Evolutionary conservation across 495 filamentous ascomycete species (phyloP).

Genomic region (Extremus antarcticus): DNA sequence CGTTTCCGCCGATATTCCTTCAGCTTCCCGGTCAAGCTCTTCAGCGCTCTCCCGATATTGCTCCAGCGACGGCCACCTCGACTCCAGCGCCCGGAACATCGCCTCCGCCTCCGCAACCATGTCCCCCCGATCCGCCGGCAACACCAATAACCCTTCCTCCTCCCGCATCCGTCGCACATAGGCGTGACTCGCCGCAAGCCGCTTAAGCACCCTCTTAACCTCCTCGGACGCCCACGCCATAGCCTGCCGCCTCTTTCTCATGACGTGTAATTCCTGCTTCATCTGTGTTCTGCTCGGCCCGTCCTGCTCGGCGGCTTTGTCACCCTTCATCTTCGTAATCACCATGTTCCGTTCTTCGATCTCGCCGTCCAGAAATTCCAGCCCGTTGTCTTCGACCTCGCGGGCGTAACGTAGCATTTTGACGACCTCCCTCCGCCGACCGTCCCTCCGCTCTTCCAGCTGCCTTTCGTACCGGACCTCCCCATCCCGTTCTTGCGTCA

Average conservation of each 20-base stretch:
- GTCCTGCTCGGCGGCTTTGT: neutral
- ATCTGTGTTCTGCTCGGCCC: constrained; percentile 1
- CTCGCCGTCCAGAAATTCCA: constrained; percentile 29
- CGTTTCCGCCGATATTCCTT: too few relatives aligned
- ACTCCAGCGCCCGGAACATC: neutral
- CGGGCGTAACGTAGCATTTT: neutral
- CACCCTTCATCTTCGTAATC: neutral
- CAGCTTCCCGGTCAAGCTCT: too few relatives aligned
- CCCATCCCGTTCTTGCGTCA: constrained; percentile 34
- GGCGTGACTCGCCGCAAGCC: neutral
- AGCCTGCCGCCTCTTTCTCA: neutral
- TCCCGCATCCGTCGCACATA: neutral
- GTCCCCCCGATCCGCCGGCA: neutral
- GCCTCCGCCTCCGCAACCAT: neutral
- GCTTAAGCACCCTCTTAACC: neutral
- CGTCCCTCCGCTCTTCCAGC: constrained; percentile 18
- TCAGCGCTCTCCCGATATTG: too few relatives aligned
- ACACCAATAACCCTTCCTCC: neutral
- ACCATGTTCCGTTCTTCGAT: constrained; percentile 25
- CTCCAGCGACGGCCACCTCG: too few relatives aligned
- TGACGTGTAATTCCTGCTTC: neutral
- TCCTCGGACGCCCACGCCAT: neutral
- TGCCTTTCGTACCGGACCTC: constrained; percentile 18
- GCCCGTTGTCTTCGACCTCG: constrained; percentile 18
- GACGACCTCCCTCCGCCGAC: neutral